A percentile compares a stretch with the other conserved stretches of the same genome.
phyloP scores from a whole-genome alignment of 805 yeast genomes.

The Naumovozyma castellii region DNA sequence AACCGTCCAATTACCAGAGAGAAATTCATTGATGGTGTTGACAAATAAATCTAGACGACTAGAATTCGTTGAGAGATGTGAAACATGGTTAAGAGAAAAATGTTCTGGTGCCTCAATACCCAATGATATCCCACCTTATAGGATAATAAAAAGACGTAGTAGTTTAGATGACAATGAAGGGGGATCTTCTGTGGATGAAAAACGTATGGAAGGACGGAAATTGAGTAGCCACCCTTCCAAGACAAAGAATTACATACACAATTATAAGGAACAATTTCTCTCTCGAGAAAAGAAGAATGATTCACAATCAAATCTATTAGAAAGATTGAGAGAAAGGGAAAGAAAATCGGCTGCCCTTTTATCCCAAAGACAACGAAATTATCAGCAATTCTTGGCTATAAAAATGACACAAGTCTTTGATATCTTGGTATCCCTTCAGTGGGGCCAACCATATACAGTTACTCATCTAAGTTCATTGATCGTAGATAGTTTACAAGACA shows the following conservation, averaged over 20 bases:
- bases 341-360: slow-evolving; percentile 19
- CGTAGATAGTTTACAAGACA: slow-evolving; percentile 26
- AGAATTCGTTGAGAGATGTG: slow-evolving; percentile 18
- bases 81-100: slow-evolving; percentile 13
- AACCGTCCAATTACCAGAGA: slow-evolving; percentile 15
- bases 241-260: slow-evolving; percentile 10
- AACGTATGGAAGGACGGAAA: not conserved
- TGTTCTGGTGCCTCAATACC: slow-evolving; percentile 6
- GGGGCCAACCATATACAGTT: slow-evolving; percentile 23
- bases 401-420: slow-evolving; percentile 26
- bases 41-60: slow-evolving; percentile 22
- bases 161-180: slow-evolving; percentile 3
- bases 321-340: slow-evolving; percentile 23
- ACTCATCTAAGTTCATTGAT: slow-evolving; percentile 20
- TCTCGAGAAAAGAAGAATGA: slow-evolving; percentile 12
- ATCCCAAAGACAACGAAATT: slow-evolving; percentile 20
- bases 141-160: slow-evolving; percentile 18
- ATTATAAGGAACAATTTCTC: slow-evolving; percentile 14
- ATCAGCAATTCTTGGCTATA: slow-evolving; percentile 21
- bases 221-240: not conserved
- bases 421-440: slow-evolving; percentile 17
- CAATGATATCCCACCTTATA: slow-evolving; percentile 17
- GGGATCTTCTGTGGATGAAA: not conserved
- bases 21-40: slow-evolving; percentile 11
- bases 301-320: slow-evolving; percentile 19